Conservation (phyloP, 768 basidiomycete species). For the Leucocoprinus birnbaumii region DNA sequence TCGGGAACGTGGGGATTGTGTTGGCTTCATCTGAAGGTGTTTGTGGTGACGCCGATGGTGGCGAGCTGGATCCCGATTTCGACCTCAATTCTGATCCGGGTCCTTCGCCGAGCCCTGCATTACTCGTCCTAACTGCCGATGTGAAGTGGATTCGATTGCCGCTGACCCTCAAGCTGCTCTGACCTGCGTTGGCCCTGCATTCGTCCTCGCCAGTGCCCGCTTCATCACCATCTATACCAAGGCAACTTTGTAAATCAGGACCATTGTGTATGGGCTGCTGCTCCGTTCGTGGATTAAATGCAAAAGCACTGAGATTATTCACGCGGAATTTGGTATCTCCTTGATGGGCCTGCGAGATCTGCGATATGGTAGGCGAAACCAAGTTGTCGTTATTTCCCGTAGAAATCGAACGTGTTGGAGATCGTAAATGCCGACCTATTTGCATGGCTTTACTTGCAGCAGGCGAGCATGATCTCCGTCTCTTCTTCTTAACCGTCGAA, state of each 20-base stretch:
- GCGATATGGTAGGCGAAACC: conserved; percentile 5
- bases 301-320: not conserved
- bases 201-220: not conserved
- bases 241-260: conserved; percentile 11
- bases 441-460: not conserved
- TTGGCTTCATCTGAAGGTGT: not conserved
- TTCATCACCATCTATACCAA: conserved; percentile 1
- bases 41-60: not conserved
- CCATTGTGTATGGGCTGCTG: not conserved
- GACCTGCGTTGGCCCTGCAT: too few relatives aligned
- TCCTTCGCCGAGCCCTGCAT: not conserved
- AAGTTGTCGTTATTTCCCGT: conserved; percentile 6
- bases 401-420: conserved; percentile 8
- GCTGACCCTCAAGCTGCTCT: not conserved
- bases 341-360: not conserved
- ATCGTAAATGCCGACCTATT: not conserved
- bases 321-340: not conserved
- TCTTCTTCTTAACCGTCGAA: conserved; percentile 20
- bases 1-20: not conserved
- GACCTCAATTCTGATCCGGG: not conserved
- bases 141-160: not conserved
- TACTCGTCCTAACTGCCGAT: not conserved
- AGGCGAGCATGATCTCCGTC: conserved; percentile 3
- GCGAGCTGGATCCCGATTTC: not conserved
- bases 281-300: not conserved